Evolutionary conservation across 345 rosid genomes (phyloP), one percentile per base, ranked within the genome.

Genomic region (Populus euphratica): DNA sequence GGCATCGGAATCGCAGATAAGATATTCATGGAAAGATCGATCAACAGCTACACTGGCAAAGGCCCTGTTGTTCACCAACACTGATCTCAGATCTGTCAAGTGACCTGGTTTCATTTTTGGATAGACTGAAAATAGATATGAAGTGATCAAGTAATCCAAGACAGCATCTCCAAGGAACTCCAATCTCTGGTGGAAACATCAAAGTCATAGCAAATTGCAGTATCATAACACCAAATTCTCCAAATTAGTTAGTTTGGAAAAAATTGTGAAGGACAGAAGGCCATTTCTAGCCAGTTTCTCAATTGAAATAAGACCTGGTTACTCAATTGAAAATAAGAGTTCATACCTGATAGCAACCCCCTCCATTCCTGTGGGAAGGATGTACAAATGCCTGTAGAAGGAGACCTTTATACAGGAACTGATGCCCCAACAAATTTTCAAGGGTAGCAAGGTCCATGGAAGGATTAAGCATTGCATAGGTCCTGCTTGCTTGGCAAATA

Each of bases 151-250:
- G 85, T 91, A 94, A 87, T 94, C 98, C 90, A 93, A 84, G 79
- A 91, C 90, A 77, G 98, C 98, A 80, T 94, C 98, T 85, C 98
- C 98, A 71, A 94, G 95, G 88, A 94, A 94, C 90, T 94, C 98
- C 85, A 94, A 81, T 86, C 98, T 89, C 98, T 94, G 91, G 61
- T 38, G 39, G 81, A 81, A 71, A 49, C 52, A 70, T 70, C 47
- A 27, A 79, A 78, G 66, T 35, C 73, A 74, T 67, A 77, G 66
- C 25, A 81, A 52, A 59, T 69, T 68, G 50, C 41, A 70, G 74
- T 72, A 79, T 68, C 76, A 54, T n/a, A 72, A 72, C 25, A 73
- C 25, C 59, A 33, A 81, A 74, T 25, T 29, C 31, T 75, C 41
- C 62, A 50, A 77, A 62, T 64, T 27, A 23, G 61, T 47, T 38